These are phyloP conservation scores for Suillus discolor DNA, from an alignment of 768 basidiomycete species.

Conservation along the genomic window DNA sequence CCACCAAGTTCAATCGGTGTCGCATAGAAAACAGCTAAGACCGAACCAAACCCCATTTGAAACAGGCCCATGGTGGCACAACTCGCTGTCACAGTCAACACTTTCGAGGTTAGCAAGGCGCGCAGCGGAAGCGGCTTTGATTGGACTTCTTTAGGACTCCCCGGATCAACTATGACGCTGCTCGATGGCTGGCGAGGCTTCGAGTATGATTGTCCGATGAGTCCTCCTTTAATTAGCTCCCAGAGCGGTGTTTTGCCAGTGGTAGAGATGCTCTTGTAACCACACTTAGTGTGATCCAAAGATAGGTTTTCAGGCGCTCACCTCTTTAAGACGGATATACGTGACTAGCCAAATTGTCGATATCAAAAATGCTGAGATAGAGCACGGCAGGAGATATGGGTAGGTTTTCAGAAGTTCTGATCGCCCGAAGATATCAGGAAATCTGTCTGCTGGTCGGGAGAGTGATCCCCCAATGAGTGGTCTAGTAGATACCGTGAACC, in stretches of 20 bases:
- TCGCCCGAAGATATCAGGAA: constrained; percentile 59
- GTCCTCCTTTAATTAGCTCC: background rate
- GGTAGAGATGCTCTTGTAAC: background rate
- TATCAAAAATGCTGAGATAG: constrained; percentile 59
- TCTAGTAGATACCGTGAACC: constrained; percentile 31
- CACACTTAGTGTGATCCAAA: background rate
- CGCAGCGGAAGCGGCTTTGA: constrained; percentile 45
- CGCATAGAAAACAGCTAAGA: constrained; percentile 35
- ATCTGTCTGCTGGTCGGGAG: constrained; percentile 65
- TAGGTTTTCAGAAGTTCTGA: constrained; percentile 59
- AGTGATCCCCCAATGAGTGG: constrained; percentile 62
- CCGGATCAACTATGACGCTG: background rate
- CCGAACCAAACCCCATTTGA: constrained; percentile 62
- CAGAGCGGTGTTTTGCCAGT: background rate
- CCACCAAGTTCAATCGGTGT: constrained; percentile 33
- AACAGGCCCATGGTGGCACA: constrained; percentile 63
- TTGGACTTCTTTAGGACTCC: background rate
- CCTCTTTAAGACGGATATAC: constrained; percentile 58
- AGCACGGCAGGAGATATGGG: constrained; percentile 76
- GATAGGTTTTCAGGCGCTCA: constrained; percentile 11
- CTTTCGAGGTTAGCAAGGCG: constrained; percentile 51
- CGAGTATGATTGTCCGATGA: background rate
- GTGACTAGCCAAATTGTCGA: constrained; percentile 51
- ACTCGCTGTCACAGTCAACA: constrained; percentile 59
- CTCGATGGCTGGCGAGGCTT: background rate